A percentile compares a stretch with the other conserved stretches of the same genome.
These are phyloP conservation scores for Rhododendron kiyosumense DNA, from an alignment of 148 eudicot genomes.

Conservation along the genomic window DNA sequence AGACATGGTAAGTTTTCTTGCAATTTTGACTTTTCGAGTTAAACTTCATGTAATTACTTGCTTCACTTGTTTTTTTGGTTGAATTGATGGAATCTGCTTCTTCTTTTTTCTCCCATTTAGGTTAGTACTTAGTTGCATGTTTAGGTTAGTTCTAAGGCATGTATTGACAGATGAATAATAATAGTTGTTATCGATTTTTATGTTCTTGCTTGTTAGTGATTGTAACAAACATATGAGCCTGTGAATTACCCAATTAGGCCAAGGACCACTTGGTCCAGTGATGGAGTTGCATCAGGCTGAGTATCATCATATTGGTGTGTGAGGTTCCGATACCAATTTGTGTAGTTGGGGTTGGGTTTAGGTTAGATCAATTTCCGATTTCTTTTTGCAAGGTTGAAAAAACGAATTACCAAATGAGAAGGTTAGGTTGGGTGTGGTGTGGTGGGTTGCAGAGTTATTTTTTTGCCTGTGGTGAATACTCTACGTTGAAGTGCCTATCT, in stretches of 20 bases:
- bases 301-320: background rate
- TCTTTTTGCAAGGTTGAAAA: background rate
- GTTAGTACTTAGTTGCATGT: background rate
- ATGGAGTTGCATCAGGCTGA: background rate
- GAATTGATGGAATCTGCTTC: background rate
- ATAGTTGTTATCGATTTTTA: background rate
- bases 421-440: background rate
- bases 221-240: background rate
- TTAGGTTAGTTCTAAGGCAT: background rate
- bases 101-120: background rate
- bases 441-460: background rate
- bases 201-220: background rate
- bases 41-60: too few species aligned
- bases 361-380: background rate
- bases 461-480: background rate
- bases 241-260: background rate
- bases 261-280: background rate
- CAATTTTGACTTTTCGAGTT: background rate
- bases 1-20: background rate
- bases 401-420: background rate
- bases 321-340: background rate
- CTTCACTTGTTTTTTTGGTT: background rate
- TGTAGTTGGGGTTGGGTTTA: background rate
- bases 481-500: background rate
- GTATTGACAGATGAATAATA: background rate